These are phyloP conservation scores for Saccharum hybrid DNA, from an alignment of 202 grass and related monocot species.

Conservation along the genomic window DNA sequence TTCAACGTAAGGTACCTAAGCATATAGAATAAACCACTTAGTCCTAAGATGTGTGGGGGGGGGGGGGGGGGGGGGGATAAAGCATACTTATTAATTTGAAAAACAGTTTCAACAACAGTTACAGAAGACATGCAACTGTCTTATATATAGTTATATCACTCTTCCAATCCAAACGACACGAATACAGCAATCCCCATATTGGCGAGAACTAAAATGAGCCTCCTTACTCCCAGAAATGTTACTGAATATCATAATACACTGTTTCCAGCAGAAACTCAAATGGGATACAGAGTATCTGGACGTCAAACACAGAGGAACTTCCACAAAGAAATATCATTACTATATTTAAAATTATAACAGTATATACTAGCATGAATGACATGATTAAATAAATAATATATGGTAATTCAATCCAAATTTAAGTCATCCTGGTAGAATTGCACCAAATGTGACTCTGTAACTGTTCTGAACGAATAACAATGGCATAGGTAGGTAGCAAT, in stretches of 20 bases:
- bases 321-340: not conserved
- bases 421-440: conserved; percentile 7
- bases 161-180: not conserved
- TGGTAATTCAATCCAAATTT: conserved; percentile 15
- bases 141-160: conserved; percentile 4
- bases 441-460: not conserved
- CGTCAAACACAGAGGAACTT: conserved; percentile 1
- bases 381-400: conserved; percentile 10
- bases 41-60: not conserved
- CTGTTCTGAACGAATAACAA: not conserved
- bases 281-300: not conserved
- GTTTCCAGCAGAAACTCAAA: conserved; percentile 1
- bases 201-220: not conserved
- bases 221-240: not conserved
- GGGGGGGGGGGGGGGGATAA: no score
- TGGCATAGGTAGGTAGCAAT: not conserved
- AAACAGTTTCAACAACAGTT: conserved; percentile 3
- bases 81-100: conserved; percentile 1
- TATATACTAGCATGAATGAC: not conserved
- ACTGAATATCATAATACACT: not conserved
- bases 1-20: not conserved
- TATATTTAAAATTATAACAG: not conserved
- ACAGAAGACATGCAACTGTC: not conserved
- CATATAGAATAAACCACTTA: not conserved
- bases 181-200: not conserved